Percentiles rank a stretch among this genome's conserved stretches.
Conservation (phyloP, 2,329 filamentous ascomycete genomes). For the Ceratocystis ficicola region DNA sequence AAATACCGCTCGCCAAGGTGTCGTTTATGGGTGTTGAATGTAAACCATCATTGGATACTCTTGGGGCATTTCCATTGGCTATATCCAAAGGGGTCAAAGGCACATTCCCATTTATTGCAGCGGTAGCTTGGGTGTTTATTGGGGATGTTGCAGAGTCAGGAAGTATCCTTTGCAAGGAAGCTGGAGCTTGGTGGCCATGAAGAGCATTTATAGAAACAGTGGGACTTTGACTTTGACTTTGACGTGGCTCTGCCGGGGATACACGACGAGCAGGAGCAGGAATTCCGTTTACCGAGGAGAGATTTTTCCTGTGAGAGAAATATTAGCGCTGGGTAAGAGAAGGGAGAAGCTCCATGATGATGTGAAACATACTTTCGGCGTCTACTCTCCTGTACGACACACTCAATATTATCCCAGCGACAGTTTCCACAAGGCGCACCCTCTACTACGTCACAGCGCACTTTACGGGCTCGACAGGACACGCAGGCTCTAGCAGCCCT, state of each 20-base stretch:
- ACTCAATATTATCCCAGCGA: conserved; percentile 66
- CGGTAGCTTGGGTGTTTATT: not conserved
- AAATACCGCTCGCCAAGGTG: conserved; percentile 6
- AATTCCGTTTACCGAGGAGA: conserved; percentile 15
- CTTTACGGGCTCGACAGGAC: conserved; percentile 77
- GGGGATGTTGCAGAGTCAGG: not conserved
- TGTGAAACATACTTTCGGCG: conserved; percentile 62
- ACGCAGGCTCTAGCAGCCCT: conserved; percentile 86
- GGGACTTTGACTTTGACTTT: conserved; percentile 16
- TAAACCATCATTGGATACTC: not conserved
- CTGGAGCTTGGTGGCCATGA: conserved; percentile 5
- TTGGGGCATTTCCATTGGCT: conserved; percentile 3
- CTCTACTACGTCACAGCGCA: conserved; percentile 87
- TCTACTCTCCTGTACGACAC: conserved; percentile 67
- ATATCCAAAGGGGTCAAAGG: conserved; percentile 6
- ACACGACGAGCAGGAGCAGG: conserved; percentile 12
- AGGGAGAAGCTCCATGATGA: conserved; percentile 4
- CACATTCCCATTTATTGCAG: not conserved
- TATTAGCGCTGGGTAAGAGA: conserved; percentile 5
- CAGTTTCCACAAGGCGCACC: conserved; percentile 81
- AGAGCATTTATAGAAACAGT: not conserved
- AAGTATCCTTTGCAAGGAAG: not conserved
- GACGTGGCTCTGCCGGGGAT: conserved; percentile 8
- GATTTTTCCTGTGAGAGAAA: conserved; percentile 8
- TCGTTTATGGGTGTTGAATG: not conserved